Base-by-base conservation (phyloP, 768 basidiomycete genomes). In the Pilatotrama ljubarskyi region DNA sequence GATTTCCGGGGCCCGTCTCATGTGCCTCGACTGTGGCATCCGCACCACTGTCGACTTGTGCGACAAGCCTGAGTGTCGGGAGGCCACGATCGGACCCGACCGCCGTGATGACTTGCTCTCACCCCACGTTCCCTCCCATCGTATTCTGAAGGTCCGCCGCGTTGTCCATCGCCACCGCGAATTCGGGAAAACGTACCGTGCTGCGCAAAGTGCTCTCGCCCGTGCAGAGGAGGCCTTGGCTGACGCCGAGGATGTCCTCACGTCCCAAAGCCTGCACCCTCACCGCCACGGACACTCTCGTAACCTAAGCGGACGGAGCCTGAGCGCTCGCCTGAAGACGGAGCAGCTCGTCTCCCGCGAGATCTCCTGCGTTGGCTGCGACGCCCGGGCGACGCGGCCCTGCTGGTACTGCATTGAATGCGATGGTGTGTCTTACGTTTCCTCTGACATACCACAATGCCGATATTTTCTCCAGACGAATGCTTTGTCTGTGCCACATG, bases 351-450 rank as follows among this genome's bases (percentile, higher is more conserved):
- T 55, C 17, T n/a, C 6, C 17, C 53, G 53, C 11, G 47, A 49
- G 35, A 41, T 59, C 1, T 54, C 46, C 6, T 59, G 57, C 43
- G 40, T 40, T 13, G 56, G 57, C 3, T 59, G 57, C 36, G 37
- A 46, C 6, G 25, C 5, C 13, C n/a, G 36, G 41, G 57, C 59
- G 2, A 42, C 62, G 22, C 51, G 54, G 10, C 62, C 62, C 10
- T 63, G 62, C 36, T 63, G 62, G 62, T 58, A 59, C 24, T 63
- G 62, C 17, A 41, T 55, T 7, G 62, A 63, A n/a, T 63, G 62
- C 49, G 57, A 55, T 20, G 54, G 62, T 58, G n/a, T 9, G 59
- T 42, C 17, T 10, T 36, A 13, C 3, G 5, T 8, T 24, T 1
- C 17, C 13, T 11, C 5, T 2, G 14, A 14, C 11, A 35, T 41